Conservation (phyloP, 805 yeast species). For the Ogataea paradorogensis region DNA sequence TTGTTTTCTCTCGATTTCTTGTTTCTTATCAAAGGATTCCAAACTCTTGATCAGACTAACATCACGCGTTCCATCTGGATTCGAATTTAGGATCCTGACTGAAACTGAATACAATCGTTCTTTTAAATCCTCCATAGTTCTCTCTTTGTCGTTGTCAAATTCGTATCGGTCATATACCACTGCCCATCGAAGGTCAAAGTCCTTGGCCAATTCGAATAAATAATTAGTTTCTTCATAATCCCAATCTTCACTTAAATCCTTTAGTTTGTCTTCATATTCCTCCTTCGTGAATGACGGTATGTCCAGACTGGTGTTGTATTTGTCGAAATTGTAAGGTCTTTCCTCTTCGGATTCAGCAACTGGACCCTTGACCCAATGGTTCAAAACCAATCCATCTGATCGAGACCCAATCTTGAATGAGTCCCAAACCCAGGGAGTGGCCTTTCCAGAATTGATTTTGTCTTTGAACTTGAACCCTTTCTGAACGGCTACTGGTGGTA, state of each 20-base stretch:
- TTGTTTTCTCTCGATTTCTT: slow-evolving; percentile 75
- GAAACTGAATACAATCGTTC: slow-evolving; percentile 75
- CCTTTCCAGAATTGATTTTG: slow-evolving; percentile 56
- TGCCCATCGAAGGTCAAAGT: slow-evolving; percentile 66
- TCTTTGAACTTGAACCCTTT: slow-evolving; percentile 56
- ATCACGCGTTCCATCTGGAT: slow-evolving; percentile 39
- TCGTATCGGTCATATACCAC: slow-evolving; percentile 62
- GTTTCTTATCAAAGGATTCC: slow-evolving; percentile 59
- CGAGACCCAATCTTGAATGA: slow-evolving; percentile 57
- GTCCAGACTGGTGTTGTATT: slow-evolving; percentile 64
- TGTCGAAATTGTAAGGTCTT: slow-evolving; percentile 65
- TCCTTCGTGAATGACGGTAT: slow-evolving; percentile 66
- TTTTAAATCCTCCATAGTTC: slow-evolving; percentile 77
- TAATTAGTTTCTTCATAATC: slow-evolving; percentile 72
- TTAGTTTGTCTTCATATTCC: slow-evolving; percentile 52
- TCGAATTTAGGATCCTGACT: slow-evolving; percentile 45
- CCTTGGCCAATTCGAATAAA: slow-evolving; percentile 65
- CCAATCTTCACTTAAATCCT: slow-evolving; percentile 46
- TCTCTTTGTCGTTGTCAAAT: slow-evolving; percentile 38
- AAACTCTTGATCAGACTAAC: slow-evolving; percentile 56
- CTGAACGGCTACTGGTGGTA: slow-evolving; percentile 76
- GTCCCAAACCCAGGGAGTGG: slow-evolving; percentile 79
- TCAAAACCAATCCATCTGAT: slow-evolving; percentile 48
- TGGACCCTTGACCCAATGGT: slow-evolving; percentile 84
- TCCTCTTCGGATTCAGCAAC: slow-evolving; percentile 32